Evolutionary conservation across 2,329 filamentous ascomycete species (phyloP).

Genomic region (Alternaria triticimaculans): DNA sequence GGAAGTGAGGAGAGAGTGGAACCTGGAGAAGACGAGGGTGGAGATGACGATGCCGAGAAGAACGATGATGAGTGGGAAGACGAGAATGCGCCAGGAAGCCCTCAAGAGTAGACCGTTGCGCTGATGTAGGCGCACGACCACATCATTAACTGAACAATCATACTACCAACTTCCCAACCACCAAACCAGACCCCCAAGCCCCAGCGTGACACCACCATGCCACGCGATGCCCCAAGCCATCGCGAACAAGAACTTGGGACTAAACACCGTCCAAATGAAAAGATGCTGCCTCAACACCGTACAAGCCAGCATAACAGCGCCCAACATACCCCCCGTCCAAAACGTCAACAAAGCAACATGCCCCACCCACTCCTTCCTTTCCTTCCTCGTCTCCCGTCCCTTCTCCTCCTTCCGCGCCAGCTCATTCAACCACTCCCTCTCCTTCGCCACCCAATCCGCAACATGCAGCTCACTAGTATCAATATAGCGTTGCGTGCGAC

Average conservation of each 20-base stretch:
- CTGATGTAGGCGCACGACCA: not conserved
- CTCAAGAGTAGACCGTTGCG: not conserved
- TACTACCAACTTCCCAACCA: constrained; percentile 38
- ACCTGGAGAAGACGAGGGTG: not conserved
- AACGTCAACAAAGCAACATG: constrained; percentile 72
- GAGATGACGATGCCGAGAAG: not conserved
- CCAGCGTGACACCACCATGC: constrained; percentile 65
- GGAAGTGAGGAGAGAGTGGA: not conserved
- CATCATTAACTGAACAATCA: not conserved
- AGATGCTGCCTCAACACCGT: constrained; percentile 83
- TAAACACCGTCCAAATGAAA: constrained; percentile 99
- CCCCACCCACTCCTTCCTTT: constrained; percentile 16
- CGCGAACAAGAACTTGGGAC: constrained; percentile 91
- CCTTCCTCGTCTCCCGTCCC: constrained; percentile 12
- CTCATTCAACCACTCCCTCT: constrained; percentile 34
- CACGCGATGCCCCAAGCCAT: constrained; percentile 87
- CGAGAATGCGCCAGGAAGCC: not conserved
- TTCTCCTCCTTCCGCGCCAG: constrained; percentile 27
- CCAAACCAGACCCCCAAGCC: constrained; percentile 45
- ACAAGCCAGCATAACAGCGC: constrained; percentile 87
- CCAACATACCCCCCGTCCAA: constrained; percentile 69
- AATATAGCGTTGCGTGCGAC: constrained; percentile 23
- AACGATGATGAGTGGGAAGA: not conserved
- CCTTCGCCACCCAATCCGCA: constrained; percentile 40
- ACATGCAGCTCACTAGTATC: constrained; percentile 23